Conservation (phyloP, 768 basidiomycete species). For the Tylopilus intermedius region DNA sequence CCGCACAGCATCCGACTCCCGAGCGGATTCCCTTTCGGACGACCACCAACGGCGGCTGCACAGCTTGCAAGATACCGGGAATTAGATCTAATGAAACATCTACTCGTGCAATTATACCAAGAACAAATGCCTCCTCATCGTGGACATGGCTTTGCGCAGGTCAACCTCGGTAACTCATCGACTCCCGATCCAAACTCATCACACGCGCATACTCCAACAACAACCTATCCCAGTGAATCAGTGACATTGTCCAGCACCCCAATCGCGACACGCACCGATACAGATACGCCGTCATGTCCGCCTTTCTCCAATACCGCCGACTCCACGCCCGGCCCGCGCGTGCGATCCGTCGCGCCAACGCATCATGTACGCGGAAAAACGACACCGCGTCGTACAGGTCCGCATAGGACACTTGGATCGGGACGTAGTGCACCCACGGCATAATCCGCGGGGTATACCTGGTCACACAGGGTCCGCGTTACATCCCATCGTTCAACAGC, state of each 20-base stretch:
- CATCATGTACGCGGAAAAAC: conserved; percentile 72
- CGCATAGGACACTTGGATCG: conserved; percentile 57
- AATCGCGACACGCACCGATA: conserved; percentile 40
- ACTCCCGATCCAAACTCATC: conserved; percentile 41
- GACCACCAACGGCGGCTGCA: too few species aligned
- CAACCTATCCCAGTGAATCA: conserved; percentile 31
- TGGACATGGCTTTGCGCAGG: too few species aligned
- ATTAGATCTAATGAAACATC: too few species aligned
- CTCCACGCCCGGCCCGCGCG: conserved; percentile 55
- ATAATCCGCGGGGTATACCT: conserved; percentile 55
- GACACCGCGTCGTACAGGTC: conserved; percentile 67
- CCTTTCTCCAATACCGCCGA: conserved; percentile 50
- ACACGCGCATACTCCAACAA: conserved; percentile 53
- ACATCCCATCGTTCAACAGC: too few species aligned
- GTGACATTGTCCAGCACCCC: too few species aligned
- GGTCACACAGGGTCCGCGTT: neutral
- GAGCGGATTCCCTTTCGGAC: too few species aligned
- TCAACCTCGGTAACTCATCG: conserved; percentile 34
- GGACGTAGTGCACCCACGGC: conserved; percentile 75
- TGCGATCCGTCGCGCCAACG: conserved; percentile 53
- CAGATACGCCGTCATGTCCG: conserved; percentile 56
- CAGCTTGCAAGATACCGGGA: too few species aligned
- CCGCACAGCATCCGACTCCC: too few species aligned
- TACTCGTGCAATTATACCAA: too few species aligned
- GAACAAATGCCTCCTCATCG: too few species aligned